Conservation (phyloP, 352 stramenopile genomes). For the Pythium biforme region DNA sequence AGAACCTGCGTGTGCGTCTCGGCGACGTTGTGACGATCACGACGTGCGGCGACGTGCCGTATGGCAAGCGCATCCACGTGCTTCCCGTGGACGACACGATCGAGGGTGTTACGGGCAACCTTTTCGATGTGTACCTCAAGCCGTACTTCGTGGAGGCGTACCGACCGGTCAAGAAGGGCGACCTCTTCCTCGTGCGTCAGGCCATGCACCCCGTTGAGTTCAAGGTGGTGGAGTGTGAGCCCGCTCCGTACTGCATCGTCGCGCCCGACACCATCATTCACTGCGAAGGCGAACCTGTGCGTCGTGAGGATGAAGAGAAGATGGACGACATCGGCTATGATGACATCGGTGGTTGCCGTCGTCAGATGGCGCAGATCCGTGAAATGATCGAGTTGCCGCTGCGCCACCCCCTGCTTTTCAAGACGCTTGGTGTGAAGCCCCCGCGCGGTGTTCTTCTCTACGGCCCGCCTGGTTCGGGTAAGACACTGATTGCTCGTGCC, state of each 20-base stretch:
- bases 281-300: conserved; percentile 98
- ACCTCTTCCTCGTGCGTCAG: conserved; percentile 97
- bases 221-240: conserved; percentile 99
- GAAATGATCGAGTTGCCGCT: conserved; percentile 99
- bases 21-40: conserved; percentile 98
- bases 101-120: conserved; percentile 98
- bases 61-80: conserved; percentile 98
- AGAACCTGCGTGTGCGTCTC: conserved; percentile 98
- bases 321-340: conserved; percentile 99
- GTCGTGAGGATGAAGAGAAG: conserved; percentile 98
- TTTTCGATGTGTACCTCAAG: conserved; percentile 99
- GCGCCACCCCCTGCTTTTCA: conserved; percentile 97
- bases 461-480: conserved; percentile 97
- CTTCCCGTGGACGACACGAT: conserved; percentile 99
- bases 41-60: conserved; percentile 96
- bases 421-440: conserved; percentile 99
- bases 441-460: conserved; percentile 99
- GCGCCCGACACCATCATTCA: conserved; percentile 99
- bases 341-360: conserved; percentile 98
- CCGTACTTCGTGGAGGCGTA: conserved; percentile 99
- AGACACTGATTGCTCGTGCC: conserved; percentile 98
- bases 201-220: conserved; percentile 99
- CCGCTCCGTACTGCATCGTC: conserved; percentile 97
- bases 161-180: conserved; percentile 98
- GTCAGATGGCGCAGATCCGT: conserved; percentile 99